A percentile compares a stretch with the other conserved stretches of the same genome.
phyloP scores from a whole-genome alignment of 2,329 filamentous ascomycete genomes.

The Graphilbum sp. region DNA sequence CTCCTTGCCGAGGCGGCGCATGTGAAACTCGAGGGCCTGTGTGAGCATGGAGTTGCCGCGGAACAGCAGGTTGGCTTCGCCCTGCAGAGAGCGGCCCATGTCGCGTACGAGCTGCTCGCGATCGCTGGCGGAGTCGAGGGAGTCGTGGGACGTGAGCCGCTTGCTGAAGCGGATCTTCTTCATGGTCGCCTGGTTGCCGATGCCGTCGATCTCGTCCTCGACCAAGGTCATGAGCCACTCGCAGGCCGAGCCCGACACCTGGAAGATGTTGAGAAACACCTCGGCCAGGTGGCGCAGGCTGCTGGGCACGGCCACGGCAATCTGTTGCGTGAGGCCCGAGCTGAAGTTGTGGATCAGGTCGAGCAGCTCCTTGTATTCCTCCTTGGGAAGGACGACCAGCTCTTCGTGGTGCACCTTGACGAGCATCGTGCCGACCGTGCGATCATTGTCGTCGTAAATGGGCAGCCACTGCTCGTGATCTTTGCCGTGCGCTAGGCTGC shows the following conservation, averaged over 20 bases:
- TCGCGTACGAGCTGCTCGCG: conserved; percentile 59
- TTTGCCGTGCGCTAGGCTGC: conserved; percentile 60
- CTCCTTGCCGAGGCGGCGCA: conserved; percentile 84
- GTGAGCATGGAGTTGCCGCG: conserved; percentile 88
- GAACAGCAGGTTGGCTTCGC: conserved; percentile 89
- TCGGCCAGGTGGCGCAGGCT: conserved; percentile 72
- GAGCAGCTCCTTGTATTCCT: conserved; percentile 71
- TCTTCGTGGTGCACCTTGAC: conserved; percentile 76
- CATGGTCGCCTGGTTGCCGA: conserved; percentile 37
- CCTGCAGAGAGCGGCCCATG: conserved; percentile 60
- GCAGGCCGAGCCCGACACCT: conserved; percentile 67
- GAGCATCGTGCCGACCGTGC: conserved; percentile 67
- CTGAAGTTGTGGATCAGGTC: conserved; percentile 75
- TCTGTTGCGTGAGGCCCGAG: conserved; percentile 68
- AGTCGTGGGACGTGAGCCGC: conserved; percentile 56
- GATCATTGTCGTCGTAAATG: conserved; percentile 59
- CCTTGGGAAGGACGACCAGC: conserved; percentile 70
- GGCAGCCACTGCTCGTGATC: conserved; percentile 82
- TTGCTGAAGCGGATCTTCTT: conserved; percentile 58
- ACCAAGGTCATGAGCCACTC: conserved; percentile 90
- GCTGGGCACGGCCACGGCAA: conserved; percentile 61
- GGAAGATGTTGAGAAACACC: conserved; percentile 82
- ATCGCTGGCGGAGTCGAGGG: conserved; percentile 43
- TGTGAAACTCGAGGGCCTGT: conserved; percentile 85
- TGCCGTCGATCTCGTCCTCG: conserved; percentile 92